phyloP scores from a whole-genome alignment of 1,284 basidiomycete species.

The Apiotrichum mycotoxinovorans region DNA sequence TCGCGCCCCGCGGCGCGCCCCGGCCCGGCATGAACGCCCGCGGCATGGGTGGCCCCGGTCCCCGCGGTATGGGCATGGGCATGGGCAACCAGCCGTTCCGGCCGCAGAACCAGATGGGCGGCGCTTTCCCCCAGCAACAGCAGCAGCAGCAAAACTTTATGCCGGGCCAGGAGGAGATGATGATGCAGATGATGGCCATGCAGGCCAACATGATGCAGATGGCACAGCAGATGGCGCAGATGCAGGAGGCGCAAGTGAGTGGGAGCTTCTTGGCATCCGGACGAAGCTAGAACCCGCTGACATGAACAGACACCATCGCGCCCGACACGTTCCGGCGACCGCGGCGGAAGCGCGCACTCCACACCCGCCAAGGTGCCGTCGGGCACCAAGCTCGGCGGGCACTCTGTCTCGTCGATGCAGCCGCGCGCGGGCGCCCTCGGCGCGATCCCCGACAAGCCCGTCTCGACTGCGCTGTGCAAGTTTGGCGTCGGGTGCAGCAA shows the following conservation, averaged over 20 bases:
- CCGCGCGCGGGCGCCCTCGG: constrained; percentile 26
- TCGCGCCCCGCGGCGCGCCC: constrained; percentile 14
- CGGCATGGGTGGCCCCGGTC: constrained; percentile 17
- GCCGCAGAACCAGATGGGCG: background rate
- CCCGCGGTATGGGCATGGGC: constrained; percentile 17
- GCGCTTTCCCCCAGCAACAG: constrained; percentile 16
- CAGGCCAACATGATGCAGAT: constrained; percentile 52
- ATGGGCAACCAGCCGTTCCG: background rate
- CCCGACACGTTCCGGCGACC: constrained; percentile 20
- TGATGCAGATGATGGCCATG: constrained; percentile 53
- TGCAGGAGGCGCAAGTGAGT: constrained; percentile 40
- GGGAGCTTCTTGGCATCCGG: background rate
- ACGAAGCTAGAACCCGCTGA: constrained; percentile 11
- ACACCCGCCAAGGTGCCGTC: constrained; percentile 31
- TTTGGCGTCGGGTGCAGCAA: constrained; percentile 85
- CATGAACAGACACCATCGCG: constrained; percentile 13
- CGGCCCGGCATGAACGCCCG: constrained; percentile 23
- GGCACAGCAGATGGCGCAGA: constrained; percentile 49
- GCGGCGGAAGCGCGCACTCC: too few species aligned
- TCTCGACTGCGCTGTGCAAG: constrained; percentile 67
- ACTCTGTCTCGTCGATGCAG: constrained; percentile 31
- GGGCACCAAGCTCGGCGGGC: constrained; percentile 36
- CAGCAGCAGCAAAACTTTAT: constrained; percentile 22
- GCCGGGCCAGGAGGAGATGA: constrained; percentile 47
- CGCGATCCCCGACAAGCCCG: constrained; percentile 49